Evolutionary conservation across 305 asterid genomes (phyloP).

Genomic region (Fraxinus sp.): DNA sequence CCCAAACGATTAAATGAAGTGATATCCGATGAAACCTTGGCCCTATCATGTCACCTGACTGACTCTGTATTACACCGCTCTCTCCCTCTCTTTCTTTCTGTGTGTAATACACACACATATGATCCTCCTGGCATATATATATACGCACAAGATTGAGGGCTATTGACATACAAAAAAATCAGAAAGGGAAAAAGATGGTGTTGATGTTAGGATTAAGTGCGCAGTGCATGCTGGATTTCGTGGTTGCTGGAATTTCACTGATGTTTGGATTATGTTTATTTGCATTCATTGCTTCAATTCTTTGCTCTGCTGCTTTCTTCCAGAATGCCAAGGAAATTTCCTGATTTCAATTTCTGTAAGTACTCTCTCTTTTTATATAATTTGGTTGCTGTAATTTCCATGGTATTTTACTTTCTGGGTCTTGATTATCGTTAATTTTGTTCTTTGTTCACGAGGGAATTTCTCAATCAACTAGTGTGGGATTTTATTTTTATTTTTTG

Average conservation of each 20-base stretch:
- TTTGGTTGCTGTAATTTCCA: background rate
- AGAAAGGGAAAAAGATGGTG: slow-evolving; percentile 21
- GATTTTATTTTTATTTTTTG: background rate
- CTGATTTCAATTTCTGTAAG: slow-evolving; percentile 36
- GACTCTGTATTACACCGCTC: slow-evolving; percentile 29
- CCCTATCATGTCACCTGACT: slow-evolving; percentile 32
- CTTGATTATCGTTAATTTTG: background rate
- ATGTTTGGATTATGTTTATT: slow-evolving; percentile 77
- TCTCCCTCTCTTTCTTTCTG: slow-evolving; percentile 27
- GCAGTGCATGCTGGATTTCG: slow-evolving; percentile 70
- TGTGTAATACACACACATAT: background rate
- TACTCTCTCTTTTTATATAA: background rate
- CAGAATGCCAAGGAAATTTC: slow-evolving; percentile 76
- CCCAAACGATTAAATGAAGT: background rate
- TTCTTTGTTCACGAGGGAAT: background rate
- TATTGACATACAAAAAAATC: background rate
- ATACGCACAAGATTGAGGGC: background rate
- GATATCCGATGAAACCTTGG: background rate
- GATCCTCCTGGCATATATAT: background rate
- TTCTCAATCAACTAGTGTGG: background rate
- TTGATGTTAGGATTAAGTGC: slow-evolving; percentile 57
- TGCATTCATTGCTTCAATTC: slow-evolving; percentile 71
- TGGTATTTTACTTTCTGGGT: background rate
- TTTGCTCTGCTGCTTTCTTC: slow-evolving; percentile 82
- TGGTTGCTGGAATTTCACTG: slow-evolving; percentile 79